A percentile compares a stretch with the other conserved stretches of the same genome.
phyloP scores from a whole-genome alignment of 257 asterid species.

The Salvia hispanica region DNA sequence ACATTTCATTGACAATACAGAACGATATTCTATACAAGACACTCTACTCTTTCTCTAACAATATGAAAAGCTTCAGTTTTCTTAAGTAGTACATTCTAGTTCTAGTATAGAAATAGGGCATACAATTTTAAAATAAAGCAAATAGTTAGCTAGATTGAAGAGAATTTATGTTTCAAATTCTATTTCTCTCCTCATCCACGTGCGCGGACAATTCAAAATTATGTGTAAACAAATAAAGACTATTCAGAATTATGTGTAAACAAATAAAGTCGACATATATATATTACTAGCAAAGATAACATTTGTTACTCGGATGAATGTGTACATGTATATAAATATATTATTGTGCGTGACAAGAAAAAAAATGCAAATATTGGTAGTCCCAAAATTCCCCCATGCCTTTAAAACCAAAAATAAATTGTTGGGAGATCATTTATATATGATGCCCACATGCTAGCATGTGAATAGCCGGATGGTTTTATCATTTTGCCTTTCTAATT shows the following conservation, averaged over 20 bases:
- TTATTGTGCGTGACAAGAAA: conserved; percentile 17
- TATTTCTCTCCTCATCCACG: conserved; percentile 23
- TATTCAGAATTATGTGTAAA: conserved; percentile 11
- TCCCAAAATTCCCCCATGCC: conserved; percentile 45
- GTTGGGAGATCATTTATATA: conserved; percentile 15
- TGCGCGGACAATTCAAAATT: background rate
- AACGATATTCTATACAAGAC: too few species aligned
- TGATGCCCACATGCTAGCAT: conserved; percentile 51
- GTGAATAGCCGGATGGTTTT: conserved; percentile 59
- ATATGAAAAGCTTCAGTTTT: too few species aligned
- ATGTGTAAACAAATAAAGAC: conserved; percentile 2
- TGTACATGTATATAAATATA: background rate
- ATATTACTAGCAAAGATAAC: conserved; percentile 19
- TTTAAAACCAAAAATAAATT: conserved; percentile 25
- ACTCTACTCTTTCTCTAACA: too few species aligned
- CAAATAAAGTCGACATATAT: background rate
- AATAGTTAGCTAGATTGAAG: background rate
- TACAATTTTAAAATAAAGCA: too few species aligned
- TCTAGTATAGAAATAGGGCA: too few species aligned
- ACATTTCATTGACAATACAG: too few species aligned
- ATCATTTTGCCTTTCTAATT: conserved; percentile 38
- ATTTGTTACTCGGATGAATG: background rate
- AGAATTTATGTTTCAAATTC: conserved; percentile 27
- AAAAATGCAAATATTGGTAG: conserved; percentile 35
- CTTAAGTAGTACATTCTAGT: too few species aligned